Base-by-base conservation (phyloP, 208 protist species). In the Leishmania martiniquensis region DNA sequence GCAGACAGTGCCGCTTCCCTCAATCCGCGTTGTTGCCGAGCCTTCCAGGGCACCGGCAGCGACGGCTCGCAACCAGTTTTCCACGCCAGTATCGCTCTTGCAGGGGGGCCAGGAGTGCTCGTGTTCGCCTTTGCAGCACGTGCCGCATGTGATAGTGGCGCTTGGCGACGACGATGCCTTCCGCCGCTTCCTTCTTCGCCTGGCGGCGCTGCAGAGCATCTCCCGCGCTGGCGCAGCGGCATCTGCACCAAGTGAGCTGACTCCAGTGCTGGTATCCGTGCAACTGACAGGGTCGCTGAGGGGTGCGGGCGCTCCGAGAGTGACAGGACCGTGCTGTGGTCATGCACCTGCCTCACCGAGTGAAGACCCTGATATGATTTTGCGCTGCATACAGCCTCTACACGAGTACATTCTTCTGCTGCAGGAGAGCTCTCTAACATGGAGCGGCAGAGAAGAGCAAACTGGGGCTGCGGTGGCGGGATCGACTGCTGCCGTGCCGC, bases 161-260 rank as follows among this genome's bases (percentile, higher is more conserved):
- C 47, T 93, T 49, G 20, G 34, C 20, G 81, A 91, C 80, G 91
- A 95, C 66, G 88, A 95, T 69, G 78, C 34, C 34, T 90, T 90
- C 66, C 84, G 91, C 1, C 83, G 87, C 44, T 73, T 91, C 22
- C 67, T 95, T 0, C 78, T 95, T 17, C 88, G 87, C 1, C 47
- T 94, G 34, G 72, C 83, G 32, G 51, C 81, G 45, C 37, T 81
- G 72, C 65, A 85, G 32, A 57, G 22, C 51, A 29, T 10, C 3
- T n/a, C 37, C 12, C 37, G 29, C 22, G 47, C n/a, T 25, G 13
- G 6, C 17, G 42, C 29, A 57, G 47, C 68, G 32, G 32, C 47
- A 57, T 57, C 32, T 55, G 63, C 45, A 69, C 57, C 29, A 5
- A 77, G n/a, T 37, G 72, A 37, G 45, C 42, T 39, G 44, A 45